Evolutionary conservation across 2,329 filamentous ascomycete species (phyloP).

Genomic region (Fusarium decemcellulare): DNA sequence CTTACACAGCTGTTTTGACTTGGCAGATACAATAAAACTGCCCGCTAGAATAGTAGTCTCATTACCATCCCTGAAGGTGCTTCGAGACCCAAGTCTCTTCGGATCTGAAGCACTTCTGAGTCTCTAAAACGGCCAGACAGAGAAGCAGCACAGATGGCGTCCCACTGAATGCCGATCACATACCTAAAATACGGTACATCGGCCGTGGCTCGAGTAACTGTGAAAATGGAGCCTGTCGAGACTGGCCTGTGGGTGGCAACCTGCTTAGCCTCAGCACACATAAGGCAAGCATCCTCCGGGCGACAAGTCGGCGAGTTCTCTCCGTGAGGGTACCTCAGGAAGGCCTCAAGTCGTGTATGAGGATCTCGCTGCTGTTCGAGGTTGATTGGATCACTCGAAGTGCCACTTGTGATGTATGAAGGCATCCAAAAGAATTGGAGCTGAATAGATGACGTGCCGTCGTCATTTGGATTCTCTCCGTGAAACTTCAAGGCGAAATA

Average conservation of each 20-base stretch:
- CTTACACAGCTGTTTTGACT: too few relatives aligned
- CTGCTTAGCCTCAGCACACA: background rate
- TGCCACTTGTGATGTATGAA: background rate
- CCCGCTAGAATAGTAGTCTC: too few relatives aligned
- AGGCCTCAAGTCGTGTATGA: background rate
- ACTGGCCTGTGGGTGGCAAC: background rate
- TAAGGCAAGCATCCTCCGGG: background rate
- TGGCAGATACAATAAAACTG: too few relatives aligned
- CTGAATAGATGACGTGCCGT: background rate
- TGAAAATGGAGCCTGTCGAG: background rate
- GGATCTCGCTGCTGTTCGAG: background rate
- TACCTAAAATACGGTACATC: background rate
- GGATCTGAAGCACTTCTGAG: too few relatives aligned
- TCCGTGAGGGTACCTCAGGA: background rate
- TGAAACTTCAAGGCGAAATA: slow-evolving; percentile 2
- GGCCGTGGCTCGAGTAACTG: background rate
- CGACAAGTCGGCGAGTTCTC: background rate
- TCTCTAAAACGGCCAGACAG: background rate
- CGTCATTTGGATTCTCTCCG: background rate
- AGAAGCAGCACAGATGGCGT: background rate
- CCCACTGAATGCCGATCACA: background rate
- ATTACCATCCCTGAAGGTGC: too few relatives aligned
- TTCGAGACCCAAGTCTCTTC: too few relatives aligned
- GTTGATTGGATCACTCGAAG: background rate
- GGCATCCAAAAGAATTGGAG: slow-evolving; percentile 8